Evolutionary conservation across 2,329 filamentous ascomycete species (phyloP).

Genomic region (Tolypocladium inflatum): DNA sequence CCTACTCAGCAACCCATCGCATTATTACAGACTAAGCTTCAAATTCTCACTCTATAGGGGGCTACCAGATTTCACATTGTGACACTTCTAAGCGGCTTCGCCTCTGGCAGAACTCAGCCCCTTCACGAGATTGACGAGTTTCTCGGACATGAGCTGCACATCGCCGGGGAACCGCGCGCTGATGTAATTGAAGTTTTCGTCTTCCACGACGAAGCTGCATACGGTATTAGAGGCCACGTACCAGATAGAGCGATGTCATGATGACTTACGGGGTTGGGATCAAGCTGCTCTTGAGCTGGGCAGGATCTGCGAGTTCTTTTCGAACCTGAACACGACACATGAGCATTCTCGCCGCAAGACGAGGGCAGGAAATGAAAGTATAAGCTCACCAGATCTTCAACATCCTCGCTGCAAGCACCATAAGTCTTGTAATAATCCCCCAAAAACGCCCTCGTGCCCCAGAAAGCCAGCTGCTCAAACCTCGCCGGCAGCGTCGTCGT

Average conservation of each 20-base stretch:
- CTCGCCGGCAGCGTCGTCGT: conserved; percentile 39
- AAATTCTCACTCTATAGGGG: too few species aligned
- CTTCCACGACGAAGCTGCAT: conserved; percentile 36
- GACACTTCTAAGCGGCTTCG: background rate
- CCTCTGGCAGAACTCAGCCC: background rate
- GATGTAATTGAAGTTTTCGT: conserved; percentile 38
- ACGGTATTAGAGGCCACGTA: background rate
- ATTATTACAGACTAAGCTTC: too few species aligned
- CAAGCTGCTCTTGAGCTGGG: conserved; percentile 35
- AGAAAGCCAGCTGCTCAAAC: conserved; percentile 40
- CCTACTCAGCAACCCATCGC: too few species aligned
- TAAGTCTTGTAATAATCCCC: conserved; percentile 50
- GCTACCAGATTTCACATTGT: background rate
- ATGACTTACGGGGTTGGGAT: conserved; percentile 29
- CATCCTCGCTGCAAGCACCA: conserved; percentile 37
- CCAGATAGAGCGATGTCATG: background rate
- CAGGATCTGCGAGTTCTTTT: conserved; percentile 29
- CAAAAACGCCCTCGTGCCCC: conserved; percentile 36
- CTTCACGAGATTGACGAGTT: conserved; percentile 3
- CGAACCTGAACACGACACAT: conserved; percentile 22
- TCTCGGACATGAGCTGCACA: conserved; percentile 17
- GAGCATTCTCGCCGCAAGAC: background rate
- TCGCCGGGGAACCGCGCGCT: conserved; percentile 37
- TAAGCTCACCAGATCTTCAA: conserved; percentile 32
- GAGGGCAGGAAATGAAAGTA: background rate